Conservation (phyloP, 148 eudicot genomes). For the Agrostemma githago region DNA sequence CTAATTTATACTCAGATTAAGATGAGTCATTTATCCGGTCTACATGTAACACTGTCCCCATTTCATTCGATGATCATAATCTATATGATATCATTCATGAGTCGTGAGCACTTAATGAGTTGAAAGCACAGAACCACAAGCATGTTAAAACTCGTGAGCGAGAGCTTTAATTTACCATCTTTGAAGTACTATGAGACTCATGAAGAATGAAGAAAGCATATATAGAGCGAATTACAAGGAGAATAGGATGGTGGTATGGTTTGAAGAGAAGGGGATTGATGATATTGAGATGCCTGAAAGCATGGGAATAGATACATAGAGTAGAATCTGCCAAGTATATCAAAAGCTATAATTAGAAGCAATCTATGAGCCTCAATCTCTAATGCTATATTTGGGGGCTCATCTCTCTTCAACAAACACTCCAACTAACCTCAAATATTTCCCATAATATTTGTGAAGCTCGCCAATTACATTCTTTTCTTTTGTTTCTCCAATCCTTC, state of each 20-base stretch:
- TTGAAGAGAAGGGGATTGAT: not conserved
- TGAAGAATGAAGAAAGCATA: conserved; percentile 1
- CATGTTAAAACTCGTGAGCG: too few species aligned
- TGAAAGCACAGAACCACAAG: too few species aligned
- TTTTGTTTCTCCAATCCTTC: not conserved
- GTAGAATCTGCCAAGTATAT: not conserved
- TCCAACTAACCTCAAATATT: not conserved
- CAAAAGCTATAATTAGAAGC: conserved; percentile 15
- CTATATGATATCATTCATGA: too few species aligned
- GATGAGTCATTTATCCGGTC: too few species aligned
- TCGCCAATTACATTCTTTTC: conserved; percentile 8
- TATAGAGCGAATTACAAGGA: not conserved
- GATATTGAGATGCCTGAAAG: conserved; percentile 24
- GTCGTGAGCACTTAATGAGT: too few species aligned
- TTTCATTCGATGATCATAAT: too few species aligned
- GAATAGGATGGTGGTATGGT: not conserved
- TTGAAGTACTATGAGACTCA: too few species aligned
- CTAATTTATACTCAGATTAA: too few species aligned
- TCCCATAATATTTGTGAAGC: not conserved
- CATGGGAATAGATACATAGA: conserved; percentile 8
- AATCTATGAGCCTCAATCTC: conserved; percentile 19
- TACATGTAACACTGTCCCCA: too few species aligned
- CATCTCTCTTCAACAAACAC: conserved; percentile 4
- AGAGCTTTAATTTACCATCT: too few species aligned
- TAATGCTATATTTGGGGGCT: conserved; percentile 13